Evolutionary conservation across 2,329 filamentous ascomycete genomes (phyloP), one percentile per base, ranked within the genome.

Genomic region (Tolypocladium nubicola): DNA sequence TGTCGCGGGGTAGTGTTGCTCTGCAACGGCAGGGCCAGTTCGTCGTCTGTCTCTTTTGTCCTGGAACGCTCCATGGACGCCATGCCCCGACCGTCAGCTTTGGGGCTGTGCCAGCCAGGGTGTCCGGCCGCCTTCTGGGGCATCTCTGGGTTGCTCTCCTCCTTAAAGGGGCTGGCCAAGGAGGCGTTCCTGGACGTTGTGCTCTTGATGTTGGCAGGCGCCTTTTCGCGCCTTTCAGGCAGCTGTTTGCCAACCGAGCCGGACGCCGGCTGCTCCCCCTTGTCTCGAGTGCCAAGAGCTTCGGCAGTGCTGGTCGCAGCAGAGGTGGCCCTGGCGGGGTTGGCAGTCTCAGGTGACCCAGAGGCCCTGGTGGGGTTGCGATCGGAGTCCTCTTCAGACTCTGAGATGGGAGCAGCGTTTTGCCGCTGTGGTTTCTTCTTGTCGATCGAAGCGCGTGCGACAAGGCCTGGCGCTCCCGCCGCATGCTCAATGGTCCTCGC

Each of bases 361-460:
- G 53, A 26, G 26, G 53, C 3, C n/a, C 14, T 8, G 13, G 30
- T 19, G 21, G 10, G 8, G 3, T 11, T 38, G 19, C 41, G 6
- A 16, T 35, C 19, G 9, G 14, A 8, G 14, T 70, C 69, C 55
- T 78, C 75, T 23, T 78, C 75, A 0, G 70, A 73, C 60, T 79
- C 76, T 0, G 76, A 76, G 41, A 79, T 77, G 0, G 75, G 73
- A 30, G 63, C 60, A 39, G 67, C 61, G 40, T 62, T 67, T 19
- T 65, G 63, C 19, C 65, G 59, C 38, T 65, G 64, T 30, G 66
- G 66, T 41, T 66, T 66, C 60, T 66, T 60, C 39, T 64, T 64
- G 56, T 73, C 71, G 13, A 68, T 64, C 13, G 62, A 64, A 7
- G 65, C 61, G 9, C 64, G 64, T 16, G 63, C 61, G 10, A 65